Evolutionary conservation across 768 basidiomycete genomes (phyloP).

Genomic region (Lenzites betulinus): DNA sequence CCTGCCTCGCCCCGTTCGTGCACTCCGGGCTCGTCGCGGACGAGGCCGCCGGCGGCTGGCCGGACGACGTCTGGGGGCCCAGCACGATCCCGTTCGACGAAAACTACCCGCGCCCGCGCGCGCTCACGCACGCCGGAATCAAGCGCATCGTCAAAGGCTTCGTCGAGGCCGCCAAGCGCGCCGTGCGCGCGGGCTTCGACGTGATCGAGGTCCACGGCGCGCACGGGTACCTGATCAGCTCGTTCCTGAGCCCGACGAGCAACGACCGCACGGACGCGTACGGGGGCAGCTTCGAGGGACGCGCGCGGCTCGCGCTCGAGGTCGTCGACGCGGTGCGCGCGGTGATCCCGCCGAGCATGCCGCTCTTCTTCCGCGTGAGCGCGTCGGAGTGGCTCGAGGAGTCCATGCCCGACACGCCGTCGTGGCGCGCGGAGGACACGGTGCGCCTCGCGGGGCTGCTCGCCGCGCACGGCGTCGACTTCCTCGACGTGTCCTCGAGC

Average conservation of each 20-base stretch:
- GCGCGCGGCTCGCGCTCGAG: conserved; percentile 42
- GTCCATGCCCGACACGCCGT: conserved; percentile 54
- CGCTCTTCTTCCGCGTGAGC: conserved; percentile 73
- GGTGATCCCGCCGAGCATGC: conserved; percentile 59
- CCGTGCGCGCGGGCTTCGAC: conserved; percentile 39
- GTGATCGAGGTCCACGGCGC: conserved; percentile 31
- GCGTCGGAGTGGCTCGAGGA: conserved; percentile 76
- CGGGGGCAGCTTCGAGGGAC: conserved; percentile 52
- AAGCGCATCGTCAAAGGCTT: conserved; percentile 41
- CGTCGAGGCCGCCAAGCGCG: conserved; percentile 32
- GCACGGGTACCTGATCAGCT: conserved; percentile 29
- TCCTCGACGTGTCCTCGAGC: conserved; percentile 71
- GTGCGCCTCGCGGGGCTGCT: conserved; percentile 60
- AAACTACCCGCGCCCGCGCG: conserved; percentile 40
- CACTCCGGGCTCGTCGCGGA: conserved; percentile 44
- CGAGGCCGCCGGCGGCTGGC: conserved; percentile 43
- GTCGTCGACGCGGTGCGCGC: conserved; percentile 45
- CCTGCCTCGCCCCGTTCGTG: conserved; percentile 64
- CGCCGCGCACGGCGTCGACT: conserved; percentile 65
- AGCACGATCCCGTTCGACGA: conserved; percentile 39
- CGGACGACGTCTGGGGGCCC: conserved; percentile 33
- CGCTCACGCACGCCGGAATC: conserved; percentile 40
- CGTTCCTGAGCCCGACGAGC: conserved; percentile 43
- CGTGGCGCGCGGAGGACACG: conserved; percentile 73
- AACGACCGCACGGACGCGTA: conserved; percentile 50